A percentile compares a stretch with the other conserved stretches of the same genome.
Evolutionary conservation across 1,139 yeast species (phyloP).

Genomic region (Debaryomyces fabryi): DNA sequence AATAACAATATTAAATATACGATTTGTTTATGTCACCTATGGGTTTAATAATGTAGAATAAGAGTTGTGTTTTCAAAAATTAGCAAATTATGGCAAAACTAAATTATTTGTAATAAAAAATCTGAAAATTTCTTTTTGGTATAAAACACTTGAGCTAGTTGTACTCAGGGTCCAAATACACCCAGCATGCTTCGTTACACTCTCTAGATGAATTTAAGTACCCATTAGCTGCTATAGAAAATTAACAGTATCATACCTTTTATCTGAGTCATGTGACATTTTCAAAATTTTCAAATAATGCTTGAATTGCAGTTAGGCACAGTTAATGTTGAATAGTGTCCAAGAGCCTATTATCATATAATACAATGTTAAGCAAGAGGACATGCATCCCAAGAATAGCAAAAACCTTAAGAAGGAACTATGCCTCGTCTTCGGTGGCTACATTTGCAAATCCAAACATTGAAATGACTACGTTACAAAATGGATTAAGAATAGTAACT

Average conservation of each 20-base stretch:
- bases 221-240: background rate
- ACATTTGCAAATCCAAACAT: constrained; percentile 27
- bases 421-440: constrained; percentile 7
- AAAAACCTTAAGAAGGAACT: constrained; percentile 5
- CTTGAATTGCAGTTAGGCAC: background rate
- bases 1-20: too few relatives aligned
- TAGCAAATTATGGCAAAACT: background rate
- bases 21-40: too few relatives aligned
- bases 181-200: too few relatives aligned
- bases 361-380: constrained; percentile 4
- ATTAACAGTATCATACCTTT: background rate
- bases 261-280: constrained; percentile 2
- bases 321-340: background rate
- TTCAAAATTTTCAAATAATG: constrained; percentile 2
- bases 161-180: background rate
- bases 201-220: background rate
- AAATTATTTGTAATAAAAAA: background rate
- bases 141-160: background rate
- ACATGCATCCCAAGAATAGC: background rate
- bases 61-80: background rate
- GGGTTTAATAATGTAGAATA: too few relatives aligned
- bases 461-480: constrained; percentile 58
- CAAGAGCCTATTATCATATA: background rate
- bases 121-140: background rate
- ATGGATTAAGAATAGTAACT: constrained; percentile 83